Percentiles rank a stretch among this genome's conserved stretches.
phyloP scores from a whole-genome alignment of 306 rosid species.

The Morella rubra region DNA sequence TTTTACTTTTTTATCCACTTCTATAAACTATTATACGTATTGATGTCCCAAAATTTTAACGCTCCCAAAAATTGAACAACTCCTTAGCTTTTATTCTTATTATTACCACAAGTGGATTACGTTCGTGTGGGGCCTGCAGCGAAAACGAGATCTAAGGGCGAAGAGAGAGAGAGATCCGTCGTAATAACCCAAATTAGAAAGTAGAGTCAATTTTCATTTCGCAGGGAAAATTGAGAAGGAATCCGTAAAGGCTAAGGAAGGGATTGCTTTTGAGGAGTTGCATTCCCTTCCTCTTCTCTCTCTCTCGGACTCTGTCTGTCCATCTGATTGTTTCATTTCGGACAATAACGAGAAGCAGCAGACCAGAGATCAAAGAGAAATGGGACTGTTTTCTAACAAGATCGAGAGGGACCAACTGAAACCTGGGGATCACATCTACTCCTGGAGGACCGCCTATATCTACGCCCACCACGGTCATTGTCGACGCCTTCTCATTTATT shows the following conservation, averaged over 20 bases:
- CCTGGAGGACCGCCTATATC: slow-evolving; percentile 71
- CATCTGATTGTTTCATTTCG: too few relatives aligned
- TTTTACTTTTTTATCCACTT: too few relatives aligned
- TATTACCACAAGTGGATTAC: too few relatives aligned
- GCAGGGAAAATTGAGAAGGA: too few relatives aligned
- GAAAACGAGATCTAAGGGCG: too few relatives aligned
- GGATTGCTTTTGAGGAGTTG: background rate
- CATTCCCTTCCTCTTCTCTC: background rate
- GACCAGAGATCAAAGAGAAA: slow-evolving; percentile 8
- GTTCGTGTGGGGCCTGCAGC: too few relatives aligned
- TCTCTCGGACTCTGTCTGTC: background rate
- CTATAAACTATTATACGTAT: too few relatives aligned
- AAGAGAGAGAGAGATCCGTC: too few relatives aligned
- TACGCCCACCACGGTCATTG: slow-evolving; percentile 74
- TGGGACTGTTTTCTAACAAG: slow-evolving; percentile 70
- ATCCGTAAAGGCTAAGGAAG: slow-evolving; percentile 6
- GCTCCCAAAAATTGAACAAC: too few relatives aligned
- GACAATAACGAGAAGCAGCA: background rate
- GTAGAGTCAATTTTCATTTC: too few relatives aligned
- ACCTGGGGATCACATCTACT: slow-evolving; percentile 76
- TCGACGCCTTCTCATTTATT: slow-evolving; percentile 13
- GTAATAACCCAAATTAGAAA: background rate
- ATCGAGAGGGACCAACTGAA: slow-evolving; percentile 42
- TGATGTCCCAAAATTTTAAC: too few relatives aligned
- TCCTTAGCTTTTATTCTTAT: too few relatives aligned